Evolutionary conservation across 805 yeast species (phyloP).

Genomic region (Ogataea pilisensis): DNA sequence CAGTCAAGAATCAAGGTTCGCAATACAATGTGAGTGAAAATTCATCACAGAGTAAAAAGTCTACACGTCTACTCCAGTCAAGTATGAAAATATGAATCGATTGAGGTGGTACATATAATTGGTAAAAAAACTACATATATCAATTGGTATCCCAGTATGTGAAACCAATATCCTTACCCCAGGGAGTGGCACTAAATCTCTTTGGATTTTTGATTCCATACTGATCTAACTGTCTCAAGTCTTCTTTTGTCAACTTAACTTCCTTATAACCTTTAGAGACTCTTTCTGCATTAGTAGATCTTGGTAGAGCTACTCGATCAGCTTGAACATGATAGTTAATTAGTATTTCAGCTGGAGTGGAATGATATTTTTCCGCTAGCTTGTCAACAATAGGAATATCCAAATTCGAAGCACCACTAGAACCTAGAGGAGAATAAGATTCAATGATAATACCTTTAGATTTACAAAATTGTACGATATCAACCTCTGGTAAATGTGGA

Average conservation of each 20-base stretch:
- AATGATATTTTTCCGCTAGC: conserved; percentile 54
- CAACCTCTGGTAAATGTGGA: conserved; percentile 39
- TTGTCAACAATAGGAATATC: conserved; percentile 45
- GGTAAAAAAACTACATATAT: too few relatives aligned
- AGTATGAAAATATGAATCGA: too few relatives aligned
- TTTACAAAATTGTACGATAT: conserved; percentile 36
- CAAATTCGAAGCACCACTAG: conserved; percentile 60
- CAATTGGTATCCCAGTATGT: conserved; percentile 26
- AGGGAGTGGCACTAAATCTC: conserved; percentile 27
- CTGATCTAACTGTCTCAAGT: conserved; percentile 31
- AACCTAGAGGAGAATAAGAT: conserved; percentile 64
- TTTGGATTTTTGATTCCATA: conserved; percentile 30
- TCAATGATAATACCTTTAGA: conserved; percentile 38
- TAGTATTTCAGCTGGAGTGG: conserved; percentile 53
- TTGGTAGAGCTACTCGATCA: conserved; percentile 61
- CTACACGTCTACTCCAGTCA: too few relatives aligned
- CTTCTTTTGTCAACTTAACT: conserved; percentile 36
- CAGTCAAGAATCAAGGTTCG: too few relatives aligned
- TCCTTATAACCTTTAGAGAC: conserved; percentile 37
- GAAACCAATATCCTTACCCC: conserved; percentile 34
- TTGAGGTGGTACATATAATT: too few relatives aligned
- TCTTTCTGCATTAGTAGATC: conserved; percentile 65
- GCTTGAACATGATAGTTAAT: conserved; percentile 60
- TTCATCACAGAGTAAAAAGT: too few relatives aligned
- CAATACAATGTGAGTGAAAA: too few relatives aligned